phyloP scores from a whole-genome alignment of 1,139 yeast genomes.

The Sugiyamaella neomexicana region DNA sequence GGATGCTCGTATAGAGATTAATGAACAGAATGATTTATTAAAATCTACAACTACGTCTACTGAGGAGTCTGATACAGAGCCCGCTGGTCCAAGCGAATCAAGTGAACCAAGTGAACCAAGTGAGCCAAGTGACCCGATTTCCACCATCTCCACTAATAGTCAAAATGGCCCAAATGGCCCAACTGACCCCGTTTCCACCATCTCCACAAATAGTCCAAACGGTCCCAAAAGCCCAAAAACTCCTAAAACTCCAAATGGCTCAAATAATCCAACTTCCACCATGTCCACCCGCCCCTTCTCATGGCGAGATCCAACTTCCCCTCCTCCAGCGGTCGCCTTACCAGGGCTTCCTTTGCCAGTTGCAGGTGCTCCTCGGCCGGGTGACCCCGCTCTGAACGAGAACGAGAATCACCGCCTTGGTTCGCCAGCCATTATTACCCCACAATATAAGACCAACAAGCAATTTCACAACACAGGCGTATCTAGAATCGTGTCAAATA shows the following conservation, averaged over 20 bases:
- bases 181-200: too few relatives aligned
- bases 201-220: too few relatives aligned
- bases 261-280: background rate
- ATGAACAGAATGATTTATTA: background rate
- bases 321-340: conserved; percentile 1
- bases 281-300: background rate
- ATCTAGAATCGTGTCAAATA: background rate
- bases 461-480: background rate
- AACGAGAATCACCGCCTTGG: background rate
- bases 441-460: conserved; percentile 1
- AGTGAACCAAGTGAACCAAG: too few relatives aligned
- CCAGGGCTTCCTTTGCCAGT: background rate
- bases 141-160: too few relatives aligned
- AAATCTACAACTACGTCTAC: background rate
- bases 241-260: too few relatives aligned
- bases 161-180: too few relatives aligned
- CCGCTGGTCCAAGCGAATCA: too few relatives aligned
- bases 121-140: too few relatives aligned
- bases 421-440: background rate
- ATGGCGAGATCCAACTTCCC: background rate
- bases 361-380: conserved; percentile 5
- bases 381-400: background rate
- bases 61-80: too few relatives aligned
- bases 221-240: too few relatives aligned
- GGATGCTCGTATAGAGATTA: background rate